Evolutionary conservation across 495 filamentous ascomycete species (phyloP), one percentile per base, ranked within the genome.

Genomic region (Penicillium salamii): DNA sequence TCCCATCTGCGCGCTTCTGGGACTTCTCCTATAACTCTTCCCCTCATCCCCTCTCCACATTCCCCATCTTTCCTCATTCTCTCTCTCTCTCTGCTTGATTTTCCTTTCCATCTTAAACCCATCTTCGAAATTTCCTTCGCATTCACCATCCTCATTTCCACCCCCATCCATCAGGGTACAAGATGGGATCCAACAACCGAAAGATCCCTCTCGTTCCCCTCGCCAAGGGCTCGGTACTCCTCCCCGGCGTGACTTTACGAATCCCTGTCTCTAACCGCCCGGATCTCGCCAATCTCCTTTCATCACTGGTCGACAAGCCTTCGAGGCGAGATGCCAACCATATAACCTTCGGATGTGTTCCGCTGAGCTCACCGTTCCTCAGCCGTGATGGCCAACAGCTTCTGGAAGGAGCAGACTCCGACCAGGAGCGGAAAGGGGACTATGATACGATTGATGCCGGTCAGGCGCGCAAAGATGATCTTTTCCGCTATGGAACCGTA

Each of bases 231-330:
- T 77, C 77, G 29, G 86, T 95, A 31, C 80, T 97, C 20, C 79
- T 96, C 0, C 91, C 91, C 17, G 89, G 90, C 41, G 81, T 86
- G 14, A 84, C 88, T 32, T 71, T 90, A 23, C 81, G 89, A 50
- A 83, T 96, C 41, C 80, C 87, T 15, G 82, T 95, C 18, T 72
- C 82, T 20, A 86, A 85, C 63, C 86, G 91, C 12, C 79, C 88
- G 24, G 91, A 97, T 63, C 82, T 96, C 48, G 82, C 86, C 35
- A 86, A 90, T 45, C 74, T 97, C 28, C 82, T 96, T 13, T 84
- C 88, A 6, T 81, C 84, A 32, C 75, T 93, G 37, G 87, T 90
- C 60, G 82, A 83, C 43, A 80, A 80, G 37, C 78, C 82, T 15
- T 77, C 81, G 45, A 83, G 79, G 29, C 79, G 82, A 7, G 84